Base-by-base conservation (phyloP, 805 yeast species). In the Starmera amethionina region DNA sequence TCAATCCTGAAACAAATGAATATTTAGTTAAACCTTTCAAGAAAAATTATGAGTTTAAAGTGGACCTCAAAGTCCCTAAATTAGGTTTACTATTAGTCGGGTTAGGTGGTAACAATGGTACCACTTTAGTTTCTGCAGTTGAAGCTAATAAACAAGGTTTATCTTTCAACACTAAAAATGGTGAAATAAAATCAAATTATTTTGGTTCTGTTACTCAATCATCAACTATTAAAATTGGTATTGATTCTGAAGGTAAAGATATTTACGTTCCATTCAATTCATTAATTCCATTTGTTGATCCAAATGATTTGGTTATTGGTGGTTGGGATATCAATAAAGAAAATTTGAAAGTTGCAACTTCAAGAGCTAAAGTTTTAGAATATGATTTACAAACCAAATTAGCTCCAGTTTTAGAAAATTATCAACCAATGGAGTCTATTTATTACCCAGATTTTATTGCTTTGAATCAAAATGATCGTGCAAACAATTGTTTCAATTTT, bases 371-470 rank as follows among this genome's bases (percentile, higher is more conserved):
- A 60, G 97, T 89, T 25, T 75, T 89, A 54, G 97, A 88, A 56
- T 79, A 75, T 50, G 87, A 81, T 52, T 74, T 89, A 58, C 96
- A 86, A 69, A 70, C 76, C 46, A 76, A 87, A 65, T 74, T 89
- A 54, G 70, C 69, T 42, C 74, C 79, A 45, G 66, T 77, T 52
- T 67, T 90, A 73, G 65, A 72, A 50, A 59, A 72, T 37, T 68
- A 74, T 48, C 70, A 61, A 29, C 97, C 97, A 30, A 62, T 88
- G 66, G 81, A 85, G 34, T 86, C 96, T 3, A 73, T 89, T 45
- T 89, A 90, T 69, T 89, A 89, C 64, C 97, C 97, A 29, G 97
- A 89, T 62, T 89, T 87, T 65, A 90, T 89, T 64, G 97, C 97
- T 45, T 83, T 90, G 46, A 89, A 89, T 66, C 97, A 89, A 68